These are phyloP conservation scores for Hypoxylon sp. DNA, from an alignment of 2,329 filamentous ascomycete genomes.

Conservation along the genomic window DNA sequence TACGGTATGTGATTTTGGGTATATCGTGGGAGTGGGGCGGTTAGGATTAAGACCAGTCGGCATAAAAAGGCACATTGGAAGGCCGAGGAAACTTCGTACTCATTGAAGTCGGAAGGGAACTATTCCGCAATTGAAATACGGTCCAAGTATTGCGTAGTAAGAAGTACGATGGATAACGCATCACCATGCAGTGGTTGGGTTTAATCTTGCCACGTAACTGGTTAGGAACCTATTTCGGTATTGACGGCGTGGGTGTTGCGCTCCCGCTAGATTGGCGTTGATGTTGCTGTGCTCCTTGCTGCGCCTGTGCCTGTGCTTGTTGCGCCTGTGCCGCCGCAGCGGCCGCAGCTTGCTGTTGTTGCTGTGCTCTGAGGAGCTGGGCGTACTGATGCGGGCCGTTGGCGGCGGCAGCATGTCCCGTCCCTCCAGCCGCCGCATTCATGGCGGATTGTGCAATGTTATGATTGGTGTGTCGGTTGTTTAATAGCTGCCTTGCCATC, in stretches of 20 bases:
- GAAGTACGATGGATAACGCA: neutral
- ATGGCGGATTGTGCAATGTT: conserved; percentile 63
- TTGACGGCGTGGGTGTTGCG: conserved; percentile 49
- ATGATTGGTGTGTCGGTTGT: conserved; percentile 58
- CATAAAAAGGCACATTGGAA: neutral
- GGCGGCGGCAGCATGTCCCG: conserved; percentile 62
- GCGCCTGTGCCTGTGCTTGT: conserved; percentile 45
- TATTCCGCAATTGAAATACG: neutral
- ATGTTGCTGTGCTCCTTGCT: conserved; percentile 49
- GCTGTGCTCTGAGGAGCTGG: conserved; percentile 69
- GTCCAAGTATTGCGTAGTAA: neutral
- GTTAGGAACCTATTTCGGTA: conserved; percentile 40
- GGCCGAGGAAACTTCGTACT: neutral
- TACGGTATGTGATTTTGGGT: neutral
- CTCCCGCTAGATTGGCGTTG: conserved; percentile 51
- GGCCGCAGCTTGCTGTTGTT: conserved; percentile 62
- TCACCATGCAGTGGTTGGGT: neutral
- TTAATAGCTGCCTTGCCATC: conserved; percentile 66
- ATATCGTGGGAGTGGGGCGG: neutral
- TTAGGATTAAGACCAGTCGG: neutral
- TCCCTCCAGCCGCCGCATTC: conserved; percentile 66
- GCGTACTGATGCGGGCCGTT: conserved; percentile 72
- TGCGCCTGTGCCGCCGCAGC: conserved; percentile 47
- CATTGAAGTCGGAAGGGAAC: neutral
- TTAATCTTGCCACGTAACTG: neutral